Evolutionary conservation across 352 stramenopile genomes (phyloP).

Genomic region (Elongisporangium undulatum): DNA sequence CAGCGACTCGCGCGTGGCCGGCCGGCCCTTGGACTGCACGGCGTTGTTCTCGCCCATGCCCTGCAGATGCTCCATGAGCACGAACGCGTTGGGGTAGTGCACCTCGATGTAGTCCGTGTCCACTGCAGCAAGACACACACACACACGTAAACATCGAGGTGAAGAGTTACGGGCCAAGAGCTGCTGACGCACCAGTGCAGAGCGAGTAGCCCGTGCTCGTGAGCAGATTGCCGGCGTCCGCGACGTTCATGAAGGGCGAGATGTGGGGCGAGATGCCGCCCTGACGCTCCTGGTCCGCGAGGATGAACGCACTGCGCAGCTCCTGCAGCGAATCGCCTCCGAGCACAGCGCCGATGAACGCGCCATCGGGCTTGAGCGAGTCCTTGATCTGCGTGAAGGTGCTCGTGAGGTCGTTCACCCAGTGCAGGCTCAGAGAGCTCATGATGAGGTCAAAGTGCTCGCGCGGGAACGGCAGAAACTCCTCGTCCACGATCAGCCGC

Average conservation of each 20-base stretch:
- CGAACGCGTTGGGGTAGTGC: slow-evolving; percentile 93
- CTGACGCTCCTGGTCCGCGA: slow-evolving; percentile 94
- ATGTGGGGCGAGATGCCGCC: slow-evolving; percentile 94
- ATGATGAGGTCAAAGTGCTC: slow-evolving; percentile 97
- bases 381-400: slow-evolving; percentile 80
- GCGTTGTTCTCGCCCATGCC: slow-evolving; percentile 97
- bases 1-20: slow-evolving; percentile 89
- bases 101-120: slow-evolving; percentile 96
- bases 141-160: not conserved
- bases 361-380: slow-evolving; percentile 95
- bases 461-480: slow-evolving; percentile 93
- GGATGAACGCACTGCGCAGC: slow-evolving; percentile 90
- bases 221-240: slow-evolving; percentile 92
- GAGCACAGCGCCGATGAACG: slow-evolving; percentile 95
- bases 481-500: slow-evolving; percentile 87
- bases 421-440: slow-evolving; percentile 93
- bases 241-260: slow-evolving; percentile 95
- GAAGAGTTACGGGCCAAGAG: slow-evolving; percentile 1
- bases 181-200: slow-evolving; percentile 65
- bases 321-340: slow-evolving; percentile 95
- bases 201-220: slow-evolving; percentile 91
- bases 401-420: slow-evolving; percentile 95
- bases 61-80: slow-evolving; percentile 95
- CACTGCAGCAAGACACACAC: slow-evolving; percentile 40
- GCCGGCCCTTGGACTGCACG: slow-evolving; percentile 44